These are phyloP conservation scores for Rhododendron simsii DNA, from an alignment of 148 eudicot genomes.

Conservation along the genomic window DNA sequence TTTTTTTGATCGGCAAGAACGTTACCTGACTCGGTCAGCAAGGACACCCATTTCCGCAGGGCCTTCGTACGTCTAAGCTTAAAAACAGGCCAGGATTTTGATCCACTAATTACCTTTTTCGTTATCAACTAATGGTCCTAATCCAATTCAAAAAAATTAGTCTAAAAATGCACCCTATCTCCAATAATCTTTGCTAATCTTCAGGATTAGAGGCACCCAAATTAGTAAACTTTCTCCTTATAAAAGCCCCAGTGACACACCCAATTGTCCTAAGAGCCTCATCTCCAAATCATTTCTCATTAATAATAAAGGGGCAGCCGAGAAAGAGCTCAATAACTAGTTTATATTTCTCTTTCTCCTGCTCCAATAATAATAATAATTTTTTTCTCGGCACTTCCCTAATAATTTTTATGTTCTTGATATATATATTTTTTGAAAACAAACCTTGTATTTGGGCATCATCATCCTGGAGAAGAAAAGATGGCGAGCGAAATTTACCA, in stretches of 20 bases:
- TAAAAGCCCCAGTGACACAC: neutral
- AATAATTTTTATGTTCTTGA: neutral
- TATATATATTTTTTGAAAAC: neutral
- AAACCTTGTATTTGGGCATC: neutral
- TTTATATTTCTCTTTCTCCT: neutral
- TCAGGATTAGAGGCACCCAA: neutral
- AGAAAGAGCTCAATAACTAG: neutral
- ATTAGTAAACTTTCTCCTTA: neutral
- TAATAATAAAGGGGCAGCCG: neutral
- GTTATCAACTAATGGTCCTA: neutral
- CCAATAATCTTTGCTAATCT: neutral
- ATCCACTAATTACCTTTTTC: neutral
- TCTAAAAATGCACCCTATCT: neutral
- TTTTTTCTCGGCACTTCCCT: neutral
- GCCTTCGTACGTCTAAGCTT: neutral
- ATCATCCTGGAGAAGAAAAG: neutral
- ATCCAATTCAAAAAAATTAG: neutral
- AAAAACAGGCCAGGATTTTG: neutral
- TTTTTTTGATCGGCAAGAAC: no score
- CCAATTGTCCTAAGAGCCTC: neutral
- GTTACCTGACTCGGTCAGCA: neutral
- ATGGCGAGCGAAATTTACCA: constrained; percentile 6
- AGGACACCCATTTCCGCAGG: neutral
- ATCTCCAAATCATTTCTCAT: neutral
- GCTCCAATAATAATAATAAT: neutral